Base-by-base conservation (phyloP, 2,329 filamentous ascomycete species). In the Nigrograna mackinnonii region DNA sequence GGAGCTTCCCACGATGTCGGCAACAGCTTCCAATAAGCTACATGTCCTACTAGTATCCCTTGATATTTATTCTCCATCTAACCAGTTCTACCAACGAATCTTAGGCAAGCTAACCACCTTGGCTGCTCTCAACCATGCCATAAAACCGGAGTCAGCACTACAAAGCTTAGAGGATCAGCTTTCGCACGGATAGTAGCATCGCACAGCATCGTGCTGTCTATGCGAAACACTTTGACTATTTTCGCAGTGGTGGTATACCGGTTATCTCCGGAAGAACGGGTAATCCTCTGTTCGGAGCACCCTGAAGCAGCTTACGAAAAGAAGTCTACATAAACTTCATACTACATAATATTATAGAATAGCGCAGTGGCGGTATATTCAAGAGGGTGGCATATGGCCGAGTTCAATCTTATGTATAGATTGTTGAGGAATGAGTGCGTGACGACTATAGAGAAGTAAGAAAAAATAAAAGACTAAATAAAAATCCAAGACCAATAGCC, bases 211-310 rank as follows among this genome's bases (percentile, higher is more conserved):
- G 37, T 33, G 26, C 4, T 21, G 37, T 40, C 6, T 40, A 33
- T 33, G 37, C 28, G 6, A 40, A 33, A 11, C 37, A 33, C 22
- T 18, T 40, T 22, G 37, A 40, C 37, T 40, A 40, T 33, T 24
- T 40, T 22, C 37, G 37, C 37, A 28, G 37, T 9, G 37, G 37
- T 17, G 37, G 37, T 17, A 40, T 18, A 19, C 37, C 34, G n/a
- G 26, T 40, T 40, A 14, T 40, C 37, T n/a, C n/a, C n/a, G n/a
- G n/a, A n/a, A n/a, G n/a, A n/a, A n/a, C n/a, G n/a, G n/a, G n/a
- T n/a, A n/a, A n/a, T n/a, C n/a, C n/a, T n/a, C n/a, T n/a, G n/a
- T n/a, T n/a, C n/a, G n/a, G n/a, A n/a, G n/a, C n/a, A n/a, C n/a
- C n/a, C n/a, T n/a, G n/a, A n/a, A n/a, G n/a, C n/a, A n/a, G n/a